Base-by-base conservation (phyloP, 352 stramenopile species). In the Phytophthora hybrid region DNA sequence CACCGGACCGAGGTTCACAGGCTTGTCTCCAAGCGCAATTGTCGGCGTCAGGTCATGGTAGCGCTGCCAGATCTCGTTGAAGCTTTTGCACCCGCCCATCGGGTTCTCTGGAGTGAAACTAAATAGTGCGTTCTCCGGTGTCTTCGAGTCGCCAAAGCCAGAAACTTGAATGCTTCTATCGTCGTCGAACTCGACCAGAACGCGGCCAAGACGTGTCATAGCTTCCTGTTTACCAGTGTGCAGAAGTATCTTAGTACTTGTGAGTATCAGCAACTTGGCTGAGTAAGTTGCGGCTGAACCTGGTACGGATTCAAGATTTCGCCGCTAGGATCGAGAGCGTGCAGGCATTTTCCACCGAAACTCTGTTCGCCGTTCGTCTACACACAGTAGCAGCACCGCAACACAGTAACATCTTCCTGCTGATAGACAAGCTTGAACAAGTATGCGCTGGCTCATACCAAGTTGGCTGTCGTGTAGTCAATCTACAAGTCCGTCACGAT, bases 111-210 rank as follows among this genome's bases (percentile, higher is more conserved):
- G 83, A 8, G 81, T 76, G 61, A 92, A 92, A 55, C 84, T 92
- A 44, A 75, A 74, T 9, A 78, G 56, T 10, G 21, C 29, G 14
- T 85, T 69, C 18, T 75, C 73, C 11, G 80, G 78, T 0, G 85
- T 93, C 6, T 62, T 77, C 31, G 79, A 61, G 41, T 95, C 87
- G 13, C 87, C 88, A 70, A 95, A 95, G 0, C 83, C 87, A 44
- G 77, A 93, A 19, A 84, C 80, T 14, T 88, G 87, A 52, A 95
- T 95, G 47, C 93, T 82, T 41, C 90, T 88, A 62, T 95, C 89
- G 59, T 95, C 89, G 62, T 94, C 89, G 32, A 95, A 94, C 26
- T 83, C 76, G 55, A 90, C 87, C 4, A 95, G 69, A 18, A 90
- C 86, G 21, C 78, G 81, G 14, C 86, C 86, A n/a, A 95, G 66